Percentiles rank a stretch among this genome's conserved stretches.
These are phyloP conservation scores for Dichotomopilus funicola DNA, from an alignment of 2,329 filamentous ascomycete species.

Conservation along the genomic window DNA sequence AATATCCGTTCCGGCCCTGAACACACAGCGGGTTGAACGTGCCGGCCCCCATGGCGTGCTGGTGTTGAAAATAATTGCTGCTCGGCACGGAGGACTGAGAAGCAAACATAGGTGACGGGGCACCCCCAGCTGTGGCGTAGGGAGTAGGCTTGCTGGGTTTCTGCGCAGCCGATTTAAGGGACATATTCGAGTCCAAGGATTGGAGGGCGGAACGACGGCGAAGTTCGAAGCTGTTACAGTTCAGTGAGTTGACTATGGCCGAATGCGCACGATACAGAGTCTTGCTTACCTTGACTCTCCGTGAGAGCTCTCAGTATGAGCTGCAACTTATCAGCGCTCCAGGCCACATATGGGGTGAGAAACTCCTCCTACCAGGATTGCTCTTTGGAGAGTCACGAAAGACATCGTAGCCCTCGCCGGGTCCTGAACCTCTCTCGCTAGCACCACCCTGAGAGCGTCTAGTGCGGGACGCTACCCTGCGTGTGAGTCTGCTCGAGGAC, in stretches of 20 bases:
- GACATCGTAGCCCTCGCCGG: constrained; percentile 20
- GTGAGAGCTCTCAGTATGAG: constrained; percentile 14
- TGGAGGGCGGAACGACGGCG: constrained; percentile 20
- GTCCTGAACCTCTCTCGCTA: constrained; percentile 2
- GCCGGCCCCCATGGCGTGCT: constrained; percentile 8
- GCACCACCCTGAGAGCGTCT: constrained; percentile 5
- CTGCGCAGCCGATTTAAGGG: constrained; percentile 4
- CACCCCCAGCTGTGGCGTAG: constrained; percentile 11
- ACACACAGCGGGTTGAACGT: constrained; percentile 20
- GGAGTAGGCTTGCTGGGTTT: constrained; percentile 13
- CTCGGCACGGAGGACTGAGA: constrained; percentile 13
- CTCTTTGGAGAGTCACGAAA: constrained; percentile 21
- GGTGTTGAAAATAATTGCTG: constrained; percentile 17
- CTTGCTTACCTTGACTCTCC: constrained; percentile 16
- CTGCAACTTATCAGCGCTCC: constrained; percentile 7
- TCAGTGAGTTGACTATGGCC: constrained; percentile 6
- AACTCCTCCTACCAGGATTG: constrained; percentile 12
- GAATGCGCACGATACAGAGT: too few species aligned
- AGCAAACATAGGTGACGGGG: constrained; percentile 5
- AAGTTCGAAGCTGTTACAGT: constrained; percentile 16
- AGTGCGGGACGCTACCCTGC: constrained; percentile 7
- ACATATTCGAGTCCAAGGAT: constrained; percentile 16
- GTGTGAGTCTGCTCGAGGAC: constrained; percentile 16
- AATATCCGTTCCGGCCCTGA: constrained; percentile 13
- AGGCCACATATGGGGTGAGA: neutral